Evolutionary conservation across 208 protist species (phyloP).

Genomic region (Porcisia deanei): DNA sequence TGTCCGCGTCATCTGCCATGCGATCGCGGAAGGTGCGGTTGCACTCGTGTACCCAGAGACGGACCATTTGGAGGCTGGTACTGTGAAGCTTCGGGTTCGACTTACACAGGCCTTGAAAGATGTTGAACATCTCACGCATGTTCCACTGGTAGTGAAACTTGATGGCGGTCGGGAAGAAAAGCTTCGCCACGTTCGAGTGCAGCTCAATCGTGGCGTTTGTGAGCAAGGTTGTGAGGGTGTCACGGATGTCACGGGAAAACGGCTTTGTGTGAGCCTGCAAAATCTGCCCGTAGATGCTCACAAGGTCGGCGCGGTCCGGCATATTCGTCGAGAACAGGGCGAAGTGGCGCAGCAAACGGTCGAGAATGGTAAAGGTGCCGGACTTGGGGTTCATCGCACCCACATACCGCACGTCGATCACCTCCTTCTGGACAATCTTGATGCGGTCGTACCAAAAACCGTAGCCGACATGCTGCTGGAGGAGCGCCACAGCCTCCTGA

Average conservation of each 20-base stretch:
- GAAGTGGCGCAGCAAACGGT: constrained; percentile 97
- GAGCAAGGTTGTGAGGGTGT: constrained; percentile 83
- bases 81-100: constrained; percentile 88
- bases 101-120: constrained; percentile 95
- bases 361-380: constrained; percentile 97
- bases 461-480: constrained; percentile 98
- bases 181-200: constrained; percentile 87
- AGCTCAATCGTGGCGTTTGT: constrained; percentile 94
- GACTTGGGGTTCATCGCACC: constrained; percentile 98
- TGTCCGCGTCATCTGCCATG: constrained; percentile 91
- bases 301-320: constrained; percentile 89
- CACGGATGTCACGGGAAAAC: constrained; percentile 88
- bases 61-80: constrained; percentile 77
- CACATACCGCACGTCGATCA: constrained; percentile 96
- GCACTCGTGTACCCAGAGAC: constrained; percentile 97
- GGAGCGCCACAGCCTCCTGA: constrained; percentile 96
- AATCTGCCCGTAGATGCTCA: constrained; percentile 96
- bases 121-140: constrained; percentile 97
- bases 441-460: constrained; percentile 98
- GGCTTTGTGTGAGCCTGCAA: constrained; percentile 91
- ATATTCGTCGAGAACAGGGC: constrained; percentile 96
- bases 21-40: constrained; percentile 97
- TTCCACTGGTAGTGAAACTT: constrained; percentile 99
- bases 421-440: constrained; percentile 95
- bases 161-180: constrained; percentile 97